A percentile compares a stretch with the other conserved stretches of the same genome.
Evolutionary conservation across 306 rosid species (phyloP).

Genomic region (Calophaca sinica): DNA sequence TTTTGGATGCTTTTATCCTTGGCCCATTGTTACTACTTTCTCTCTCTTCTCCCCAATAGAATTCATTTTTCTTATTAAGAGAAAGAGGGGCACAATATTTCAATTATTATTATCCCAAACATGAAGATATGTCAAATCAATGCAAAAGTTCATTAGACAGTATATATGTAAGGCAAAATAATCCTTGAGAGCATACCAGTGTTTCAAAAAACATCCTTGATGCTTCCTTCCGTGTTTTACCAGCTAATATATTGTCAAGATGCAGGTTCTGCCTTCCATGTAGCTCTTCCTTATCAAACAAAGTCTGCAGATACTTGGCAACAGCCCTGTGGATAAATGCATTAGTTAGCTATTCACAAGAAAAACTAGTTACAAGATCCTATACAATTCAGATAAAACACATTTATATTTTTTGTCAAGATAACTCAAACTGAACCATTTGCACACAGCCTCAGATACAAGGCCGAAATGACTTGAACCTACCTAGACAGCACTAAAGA

Average conservation of each 20-base stretch:
- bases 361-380: conserved; percentile 26
- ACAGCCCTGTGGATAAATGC: conserved; percentile 69
- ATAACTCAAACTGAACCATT: conserved; percentile 32
- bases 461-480: conserved; percentile 8
- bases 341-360: conserved; percentile 33
- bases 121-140: conserved; percentile 23
- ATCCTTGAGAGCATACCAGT: conserved; percentile 60
- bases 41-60: neutral
- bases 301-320: conserved; percentile 89
- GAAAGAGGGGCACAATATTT: neutral
- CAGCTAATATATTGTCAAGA: conserved; percentile 71
- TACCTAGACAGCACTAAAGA: neutral
- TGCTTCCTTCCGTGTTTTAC: conserved; percentile 58
- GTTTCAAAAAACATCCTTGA: conserved; percentile 60
- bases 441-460: neutral
- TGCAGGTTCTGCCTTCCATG: conserved; percentile 71
- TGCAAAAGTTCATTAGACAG: conserved; percentile 13
- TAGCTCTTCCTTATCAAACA: conserved; percentile 77
- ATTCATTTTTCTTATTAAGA: conserved; percentile 10
- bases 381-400: conserved; percentile 12
- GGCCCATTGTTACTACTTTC: neutral
- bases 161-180: conserved; percentile 1
- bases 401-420: neutral
- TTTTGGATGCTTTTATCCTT: conserved; percentile 13
- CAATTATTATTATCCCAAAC: conserved; percentile 26